A percentile compares a stretch with the other conserved stretches of the same genome.
Conservation (phyloP, 192 early-diverging fungal species). For the Gamsiella multidivaricata region DNA sequence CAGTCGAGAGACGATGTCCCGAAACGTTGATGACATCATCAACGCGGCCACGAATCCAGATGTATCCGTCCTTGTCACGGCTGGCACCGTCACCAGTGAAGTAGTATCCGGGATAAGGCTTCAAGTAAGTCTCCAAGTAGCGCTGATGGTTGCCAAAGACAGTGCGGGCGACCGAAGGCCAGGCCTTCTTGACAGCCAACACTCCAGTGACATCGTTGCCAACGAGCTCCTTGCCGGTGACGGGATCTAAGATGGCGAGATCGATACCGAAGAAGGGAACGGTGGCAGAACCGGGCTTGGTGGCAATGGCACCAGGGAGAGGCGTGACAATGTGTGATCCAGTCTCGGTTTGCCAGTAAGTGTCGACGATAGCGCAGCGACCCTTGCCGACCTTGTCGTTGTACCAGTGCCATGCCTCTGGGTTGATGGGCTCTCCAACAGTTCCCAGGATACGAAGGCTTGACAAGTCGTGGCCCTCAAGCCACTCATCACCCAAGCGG, state of each 20-base stretch:
- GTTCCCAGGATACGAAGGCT: slow-evolving; percentile 91
- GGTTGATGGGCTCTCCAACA: slow-evolving; percentile 98
- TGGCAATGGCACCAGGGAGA: slow-evolving; percentile 86
- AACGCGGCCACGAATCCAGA: slow-evolving; percentile 92
- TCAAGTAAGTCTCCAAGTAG: slow-evolving; percentile 93
- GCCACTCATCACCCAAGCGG: slow-evolving; percentile 81
- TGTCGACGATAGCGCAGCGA: slow-evolving; percentile 95
- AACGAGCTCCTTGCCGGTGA: slow-evolving; percentile 82
- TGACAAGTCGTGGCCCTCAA: slow-evolving; percentile 82
- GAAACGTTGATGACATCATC: slow-evolving; percentile 96
- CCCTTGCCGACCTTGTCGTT: slow-evolving; percentile 88
- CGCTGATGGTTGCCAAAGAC: slow-evolving; percentile 92
- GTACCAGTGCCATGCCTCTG: slow-evolving; percentile 98
- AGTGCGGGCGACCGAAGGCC: slow-evolving; percentile 94
- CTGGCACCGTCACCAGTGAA: slow-evolving; percentile 96
- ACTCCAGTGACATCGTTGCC: slow-evolving; percentile 94
- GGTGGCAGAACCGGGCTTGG: slow-evolving; percentile 96
- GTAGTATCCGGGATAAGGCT: slow-evolving; percentile 92
- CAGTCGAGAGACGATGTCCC: slow-evolving; percentile 93
- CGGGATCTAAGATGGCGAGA: slow-evolving; percentile 84
- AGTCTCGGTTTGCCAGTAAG: slow-evolving; percentile 95
- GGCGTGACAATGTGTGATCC: slow-evolving; percentile 94
- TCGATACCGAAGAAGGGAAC: slow-evolving; percentile 98
- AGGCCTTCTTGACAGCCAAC: slow-evolving; percentile 84
- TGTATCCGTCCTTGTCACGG: slow-evolving; percentile 93